Evolutionary conservation across 2,329 filamentous ascomycete species (phyloP).

Genomic region (Thielaviopsis euricoi): DNA sequence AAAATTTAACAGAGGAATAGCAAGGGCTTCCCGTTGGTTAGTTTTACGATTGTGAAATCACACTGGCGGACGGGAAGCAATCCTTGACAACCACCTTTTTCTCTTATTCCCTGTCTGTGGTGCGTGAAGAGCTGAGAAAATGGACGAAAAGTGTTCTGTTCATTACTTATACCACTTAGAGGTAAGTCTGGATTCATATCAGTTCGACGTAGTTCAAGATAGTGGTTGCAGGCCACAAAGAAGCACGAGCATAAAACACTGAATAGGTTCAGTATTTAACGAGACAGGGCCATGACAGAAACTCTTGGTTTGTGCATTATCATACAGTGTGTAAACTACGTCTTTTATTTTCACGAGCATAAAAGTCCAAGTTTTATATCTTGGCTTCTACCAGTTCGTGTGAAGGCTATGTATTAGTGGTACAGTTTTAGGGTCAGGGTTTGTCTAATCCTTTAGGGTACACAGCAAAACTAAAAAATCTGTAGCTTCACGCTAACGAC

Average conservation of each 20-base stretch:
- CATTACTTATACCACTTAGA: not conserved
- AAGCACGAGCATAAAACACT: not conserved
- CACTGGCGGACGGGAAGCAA: not conserved
- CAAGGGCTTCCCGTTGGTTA: not conserved
- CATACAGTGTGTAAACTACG: not conserved
- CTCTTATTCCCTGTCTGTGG: not conserved
- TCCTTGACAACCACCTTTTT: not conserved
- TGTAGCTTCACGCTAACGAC: not conserved
- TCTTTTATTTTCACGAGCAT: not conserved
- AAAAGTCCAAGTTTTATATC: no score
- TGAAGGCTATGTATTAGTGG: not conserved
- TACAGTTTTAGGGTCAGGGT: not conserved
- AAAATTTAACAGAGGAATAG: not conserved
- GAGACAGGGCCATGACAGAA: not conserved
- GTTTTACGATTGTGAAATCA: not conserved
- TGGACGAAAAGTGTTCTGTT: not conserved
- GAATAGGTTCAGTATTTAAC: not conserved
- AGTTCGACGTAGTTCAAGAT: not conserved
- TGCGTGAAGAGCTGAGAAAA: not conserved
- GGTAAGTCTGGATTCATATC: not conserved
- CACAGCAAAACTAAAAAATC: not conserved
- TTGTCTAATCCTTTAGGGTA: not conserved
- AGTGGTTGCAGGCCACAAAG: not conserved
- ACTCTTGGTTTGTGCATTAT: not conserved
- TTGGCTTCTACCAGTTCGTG: no score